Conservation (phyloP, 208 protist genomes). For the Phytomonas sp. region DNA sequence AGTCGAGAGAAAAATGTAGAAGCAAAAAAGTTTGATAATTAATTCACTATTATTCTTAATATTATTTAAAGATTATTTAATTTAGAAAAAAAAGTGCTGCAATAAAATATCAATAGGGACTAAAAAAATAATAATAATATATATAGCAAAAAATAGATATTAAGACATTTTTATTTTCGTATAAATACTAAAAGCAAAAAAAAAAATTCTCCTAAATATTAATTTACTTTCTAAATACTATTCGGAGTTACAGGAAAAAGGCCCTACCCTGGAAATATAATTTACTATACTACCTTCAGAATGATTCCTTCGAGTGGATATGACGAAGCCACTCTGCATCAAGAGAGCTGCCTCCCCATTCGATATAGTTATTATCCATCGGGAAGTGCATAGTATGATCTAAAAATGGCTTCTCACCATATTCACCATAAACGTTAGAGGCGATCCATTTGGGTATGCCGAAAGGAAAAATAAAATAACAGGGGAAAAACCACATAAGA, state of each 20-base stretch:
- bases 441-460: conserved; percentile 74
- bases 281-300: conserved; percentile 20
- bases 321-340: conserved; percentile 82
- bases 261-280: neutral
- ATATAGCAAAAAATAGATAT: neutral
- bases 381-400: conserved; percentile 66
- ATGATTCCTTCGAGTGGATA: conserved; percentile 85
- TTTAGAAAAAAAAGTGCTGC: conserved; percentile 3
- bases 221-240: conserved; percentile 2
- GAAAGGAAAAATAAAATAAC: conserved; percentile 84
- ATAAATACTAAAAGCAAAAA: neutral
- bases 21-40: conserved; percentile 7
- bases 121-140: conserved; percentile 8
- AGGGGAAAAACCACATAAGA: conserved; percentile 83
- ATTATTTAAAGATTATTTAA: conserved; percentile 9
- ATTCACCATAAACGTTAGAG: conserved; percentile 70
- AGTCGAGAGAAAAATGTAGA: conserved; percentile 4
- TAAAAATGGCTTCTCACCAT: conserved; percentile 82
- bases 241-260: neutral
- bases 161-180: conserved; percentile 2
- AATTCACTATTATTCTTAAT: conserved; percentile 4
- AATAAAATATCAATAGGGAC: neutral
- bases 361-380: conserved; percentile 85
- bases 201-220: conserved; percentile 6
- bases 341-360: conserved; percentile 72